phyloP scores from a whole-genome alignment of 2,329 filamentous ascomycete genomes.

The Botrytis elliptica region DNA sequence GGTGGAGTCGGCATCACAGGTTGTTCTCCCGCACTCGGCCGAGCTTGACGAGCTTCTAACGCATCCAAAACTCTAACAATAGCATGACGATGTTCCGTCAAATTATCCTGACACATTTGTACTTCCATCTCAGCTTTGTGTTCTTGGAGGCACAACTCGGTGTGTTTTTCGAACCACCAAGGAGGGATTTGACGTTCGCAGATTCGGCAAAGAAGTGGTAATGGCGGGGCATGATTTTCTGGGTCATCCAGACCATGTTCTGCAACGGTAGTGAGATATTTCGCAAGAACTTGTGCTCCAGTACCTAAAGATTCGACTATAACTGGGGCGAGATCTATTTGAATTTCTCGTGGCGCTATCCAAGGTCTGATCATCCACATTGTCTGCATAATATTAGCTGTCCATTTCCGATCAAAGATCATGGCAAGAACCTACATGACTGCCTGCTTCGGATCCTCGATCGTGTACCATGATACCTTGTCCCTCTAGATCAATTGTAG shows the following conservation, averaged over 20 bases:
- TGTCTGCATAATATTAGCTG: constrained; percentile 57
- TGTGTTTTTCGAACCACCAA: constrained; percentile 99
- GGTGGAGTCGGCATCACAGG: constrained; percentile 46
- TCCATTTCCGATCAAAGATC: constrained; percentile 6
- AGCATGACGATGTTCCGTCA: constrained; percentile 87
- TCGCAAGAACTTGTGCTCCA: constrained; percentile 89
- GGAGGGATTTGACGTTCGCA: constrained; percentile 96
- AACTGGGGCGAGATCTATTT: constrained; percentile 85
- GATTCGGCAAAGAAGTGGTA: constrained; percentile 88
- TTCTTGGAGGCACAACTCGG: constrained; percentile 91
- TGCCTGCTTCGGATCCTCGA: constrained; percentile 77
- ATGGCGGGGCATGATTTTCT: constrained; percentile 73
- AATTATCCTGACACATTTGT: constrained; percentile 87
- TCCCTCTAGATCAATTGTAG: constrained; percentile 78
- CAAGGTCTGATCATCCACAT: constrained; percentile 99
- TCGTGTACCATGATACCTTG: constrained; percentile 99
- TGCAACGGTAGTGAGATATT: constrained; percentile 85
- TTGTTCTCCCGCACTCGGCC: constrained; percentile 57
- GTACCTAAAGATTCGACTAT: constrained; percentile 93
- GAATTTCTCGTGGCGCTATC: constrained; percentile 83
- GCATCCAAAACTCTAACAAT: constrained; percentile 96
- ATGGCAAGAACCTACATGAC: constrained; percentile 68
- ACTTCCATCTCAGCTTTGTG: constrained; percentile 97
- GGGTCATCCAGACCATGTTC: constrained; percentile 78
- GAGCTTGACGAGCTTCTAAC: constrained; percentile 74